These are phyloP conservation scores for Setomelanomma holmii DNA, from an alignment of 2,329 filamentous ascomycete genomes.

Conservation along the genomic window DNA sequence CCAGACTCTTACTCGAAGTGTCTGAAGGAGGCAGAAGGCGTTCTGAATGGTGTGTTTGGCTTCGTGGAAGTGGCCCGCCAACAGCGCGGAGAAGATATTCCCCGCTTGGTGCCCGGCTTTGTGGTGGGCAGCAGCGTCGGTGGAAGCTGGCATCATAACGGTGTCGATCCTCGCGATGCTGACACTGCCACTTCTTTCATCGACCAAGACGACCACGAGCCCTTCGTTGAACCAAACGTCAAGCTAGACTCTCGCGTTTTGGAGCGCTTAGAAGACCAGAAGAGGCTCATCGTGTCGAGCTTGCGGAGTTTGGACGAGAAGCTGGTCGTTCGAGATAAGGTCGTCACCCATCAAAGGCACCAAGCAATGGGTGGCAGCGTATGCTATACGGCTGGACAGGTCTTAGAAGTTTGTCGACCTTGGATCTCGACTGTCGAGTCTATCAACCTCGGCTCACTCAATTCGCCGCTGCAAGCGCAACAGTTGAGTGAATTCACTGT, in stretches of 20 bases:
- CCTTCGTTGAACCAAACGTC: slow-evolving; percentile 72
- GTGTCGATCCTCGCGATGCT: slow-evolving; percentile 69
- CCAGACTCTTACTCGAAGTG: slow-evolving; percentile 95
- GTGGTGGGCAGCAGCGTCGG: slow-evolving; percentile 83
- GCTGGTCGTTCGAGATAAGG: slow-evolving; percentile 77
- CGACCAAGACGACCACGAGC: slow-evolving; percentile 84
- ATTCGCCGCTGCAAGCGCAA: slow-evolving; percentile 80
- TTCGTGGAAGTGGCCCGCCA: slow-evolving; percentile 95
- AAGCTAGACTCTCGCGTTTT: slow-evolving; percentile 78
- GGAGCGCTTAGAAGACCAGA: slow-evolving; percentile 84
- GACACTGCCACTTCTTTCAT: slow-evolving; percentile 74
- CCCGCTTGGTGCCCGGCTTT: slow-evolving; percentile 91
- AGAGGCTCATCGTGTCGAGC: slow-evolving; percentile 82
- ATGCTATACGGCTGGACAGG: slow-evolving; percentile 77
- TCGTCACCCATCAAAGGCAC: slow-evolving; percentile 80
- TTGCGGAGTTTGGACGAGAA: slow-evolving; percentile 88
- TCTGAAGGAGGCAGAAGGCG: slow-evolving; percentile 94
- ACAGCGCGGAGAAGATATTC: slow-evolving; percentile 91
- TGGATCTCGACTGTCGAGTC: slow-evolving; percentile 93
- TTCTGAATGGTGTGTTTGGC: slow-evolving; percentile 90
- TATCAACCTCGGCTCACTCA: slow-evolving; percentile 82
- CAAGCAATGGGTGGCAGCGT: slow-evolving; percentile 81
- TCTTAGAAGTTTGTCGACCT: slow-evolving; percentile 86
- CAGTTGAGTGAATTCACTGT: slow-evolving; percentile 85
- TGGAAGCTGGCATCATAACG: slow-evolving; percentile 83